phyloP scores from a whole-genome alignment of 345 rosid species.

The Gossypium turneri region DNA sequence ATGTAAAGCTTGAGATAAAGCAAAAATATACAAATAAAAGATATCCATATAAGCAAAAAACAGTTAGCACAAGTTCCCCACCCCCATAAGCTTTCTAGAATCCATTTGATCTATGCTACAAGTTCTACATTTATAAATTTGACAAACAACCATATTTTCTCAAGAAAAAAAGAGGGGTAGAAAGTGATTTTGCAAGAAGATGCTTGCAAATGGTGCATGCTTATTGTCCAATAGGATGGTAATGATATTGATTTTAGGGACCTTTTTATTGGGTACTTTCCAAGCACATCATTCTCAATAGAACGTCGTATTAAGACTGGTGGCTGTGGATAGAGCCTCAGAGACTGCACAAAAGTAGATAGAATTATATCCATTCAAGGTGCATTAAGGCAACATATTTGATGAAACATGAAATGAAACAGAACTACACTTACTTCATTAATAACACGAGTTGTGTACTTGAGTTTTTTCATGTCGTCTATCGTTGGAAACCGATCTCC shows the following conservation, averaged over 20 bases:
- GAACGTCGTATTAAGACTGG: constrained; percentile 95
- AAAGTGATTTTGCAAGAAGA: neutral
- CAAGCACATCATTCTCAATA: constrained; percentile 63
- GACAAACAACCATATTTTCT: neutral
- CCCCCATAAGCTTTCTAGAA: neutral
- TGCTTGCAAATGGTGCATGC: neutral
- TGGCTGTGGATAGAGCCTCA: constrained; percentile 95
- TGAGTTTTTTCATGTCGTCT: constrained; percentile 83
- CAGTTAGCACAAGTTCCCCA: neutral
- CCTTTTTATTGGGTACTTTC: constrained; percentile 80
- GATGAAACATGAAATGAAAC: neutral
- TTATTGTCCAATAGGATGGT: neutral
- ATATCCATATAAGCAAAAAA: neutral
- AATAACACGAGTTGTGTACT: constrained; percentile 85
- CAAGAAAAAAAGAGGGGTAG: neutral
- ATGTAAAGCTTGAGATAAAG: neutral
- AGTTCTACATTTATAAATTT: neutral
- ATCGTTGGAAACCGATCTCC: constrained; percentile 83
- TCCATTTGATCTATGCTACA: neutral
- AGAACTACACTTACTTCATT: constrained; percentile 56
- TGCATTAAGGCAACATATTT: constrained; percentile 3
- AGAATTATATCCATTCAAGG: constrained; percentile 8
- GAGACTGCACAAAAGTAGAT: constrained; percentile 47
- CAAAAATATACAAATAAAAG: neutral
- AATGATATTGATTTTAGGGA: constrained; percentile 15